phyloP scores from a whole-genome alignment of 2,329 filamentous ascomycete genomes.

The Microsporum ferrugineum region DNA sequence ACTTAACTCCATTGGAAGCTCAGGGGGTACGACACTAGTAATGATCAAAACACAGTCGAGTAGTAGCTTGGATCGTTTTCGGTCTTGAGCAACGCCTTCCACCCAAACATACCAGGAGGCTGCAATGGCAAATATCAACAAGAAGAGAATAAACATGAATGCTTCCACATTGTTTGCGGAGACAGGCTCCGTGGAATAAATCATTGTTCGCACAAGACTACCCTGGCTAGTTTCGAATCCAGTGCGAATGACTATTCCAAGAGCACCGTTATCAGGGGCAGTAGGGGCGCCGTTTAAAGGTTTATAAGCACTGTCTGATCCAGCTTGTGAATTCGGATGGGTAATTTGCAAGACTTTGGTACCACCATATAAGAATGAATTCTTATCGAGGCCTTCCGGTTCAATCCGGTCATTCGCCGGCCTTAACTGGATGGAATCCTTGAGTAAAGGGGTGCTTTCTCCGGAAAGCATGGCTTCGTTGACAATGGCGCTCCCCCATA shows the following conservation, averaged over 20 bases:
- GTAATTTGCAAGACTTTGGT: slow-evolving; percentile 96
- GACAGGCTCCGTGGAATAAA: slow-evolving; percentile 96
- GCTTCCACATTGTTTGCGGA: slow-evolving; percentile 98
- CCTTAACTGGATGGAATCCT: slow-evolving; percentile 87
- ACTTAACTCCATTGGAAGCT: slow-evolving; percentile 95
- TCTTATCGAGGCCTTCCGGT: slow-evolving; percentile 87
- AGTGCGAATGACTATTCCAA: slow-evolving; percentile 92
- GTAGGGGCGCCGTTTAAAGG: slow-evolving; percentile 62
- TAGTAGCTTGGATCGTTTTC: slow-evolving; percentile 93
- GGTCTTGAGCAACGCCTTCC: slow-evolving; percentile 85
- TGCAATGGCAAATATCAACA: slow-evolving; percentile 89
- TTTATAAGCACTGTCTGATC: slow-evolving; percentile 48
- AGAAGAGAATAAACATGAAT: slow-evolving; percentile 92
- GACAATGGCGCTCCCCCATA: slow-evolving; percentile 92
- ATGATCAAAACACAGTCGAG: slow-evolving; percentile 96
- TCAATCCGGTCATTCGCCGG: slow-evolving; percentile 72
- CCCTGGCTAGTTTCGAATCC: slow-evolving; percentile 98
- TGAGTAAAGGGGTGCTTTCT: slow-evolving; percentile 90
- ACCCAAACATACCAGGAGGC: slow-evolving; percentile 99
- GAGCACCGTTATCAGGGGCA: slow-evolving; percentile 86
- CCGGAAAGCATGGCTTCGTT: slow-evolving; percentile 99
- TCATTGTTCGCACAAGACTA: slow-evolving; percentile 96
- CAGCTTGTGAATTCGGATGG: slow-evolving; percentile 59
- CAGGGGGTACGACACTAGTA: slow-evolving; percentile 95
- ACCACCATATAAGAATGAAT: slow-evolving; percentile 88